These are phyloP conservation scores for Fusarium brevicatenulatum DNA, from an alignment of 2,329 filamentous ascomycete species.

Conservation along the genomic window DNA sequence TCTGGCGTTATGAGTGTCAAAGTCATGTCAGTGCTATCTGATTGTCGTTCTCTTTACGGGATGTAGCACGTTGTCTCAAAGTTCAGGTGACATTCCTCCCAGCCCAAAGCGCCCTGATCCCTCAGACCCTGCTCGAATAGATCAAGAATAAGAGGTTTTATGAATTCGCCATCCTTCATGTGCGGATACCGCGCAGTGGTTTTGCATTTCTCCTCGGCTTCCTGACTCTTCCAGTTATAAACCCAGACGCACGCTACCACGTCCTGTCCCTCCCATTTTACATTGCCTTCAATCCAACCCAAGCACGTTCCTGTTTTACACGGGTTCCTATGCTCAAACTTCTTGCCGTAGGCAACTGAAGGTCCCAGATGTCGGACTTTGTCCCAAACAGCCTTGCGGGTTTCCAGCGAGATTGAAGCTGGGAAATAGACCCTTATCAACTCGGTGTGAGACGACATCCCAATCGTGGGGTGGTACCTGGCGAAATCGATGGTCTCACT, in stretches of 20 bases:
- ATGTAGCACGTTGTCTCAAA: rapidly evolving
- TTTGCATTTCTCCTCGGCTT: background rate
- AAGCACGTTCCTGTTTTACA: rapidly evolving
- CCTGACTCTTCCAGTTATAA: background rate
- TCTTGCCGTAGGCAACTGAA: background rate
- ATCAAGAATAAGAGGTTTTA: background rate
- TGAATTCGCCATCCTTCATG: background rate
- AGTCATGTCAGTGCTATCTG: rapidly evolving
- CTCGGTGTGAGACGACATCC: background rate
- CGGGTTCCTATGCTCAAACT: rapidly evolving
- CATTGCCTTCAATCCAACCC: background rate
- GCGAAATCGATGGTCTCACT: rapidly evolving
- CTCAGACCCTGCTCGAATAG: background rate
- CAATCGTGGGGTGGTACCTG: background rate
- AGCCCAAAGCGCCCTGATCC: background rate
- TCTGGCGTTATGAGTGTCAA: rapidly evolving
- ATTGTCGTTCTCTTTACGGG: rapidly evolving
- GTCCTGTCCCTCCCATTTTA: background rate
- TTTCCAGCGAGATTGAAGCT: background rate
- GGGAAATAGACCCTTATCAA: background rate
- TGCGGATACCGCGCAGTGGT: background rate
- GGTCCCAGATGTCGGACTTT: background rate
- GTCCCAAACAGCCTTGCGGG: background rate
- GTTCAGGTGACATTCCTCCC: rapidly evolving
- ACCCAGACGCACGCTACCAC: background rate